Evolutionary conservation across 495 filamentous ascomycete genomes (phyloP).

Genomic region (Neurospora intermedia): DNA sequence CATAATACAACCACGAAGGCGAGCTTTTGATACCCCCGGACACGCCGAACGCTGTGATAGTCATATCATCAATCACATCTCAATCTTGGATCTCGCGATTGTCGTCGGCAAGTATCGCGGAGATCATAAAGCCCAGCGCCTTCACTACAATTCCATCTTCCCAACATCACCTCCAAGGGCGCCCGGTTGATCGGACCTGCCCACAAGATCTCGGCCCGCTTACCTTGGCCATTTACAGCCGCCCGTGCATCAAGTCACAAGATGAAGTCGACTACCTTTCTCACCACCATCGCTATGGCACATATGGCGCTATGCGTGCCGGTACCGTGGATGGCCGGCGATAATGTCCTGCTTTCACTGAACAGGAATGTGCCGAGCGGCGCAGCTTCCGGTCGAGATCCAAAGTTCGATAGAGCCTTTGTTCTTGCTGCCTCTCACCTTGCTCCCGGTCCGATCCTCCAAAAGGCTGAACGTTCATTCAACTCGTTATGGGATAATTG

Average conservation of each 20-base stretch:
- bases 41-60: background rate
- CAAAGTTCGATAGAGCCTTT: background rate
- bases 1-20: background rate
- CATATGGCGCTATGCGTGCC: slow-evolving; percentile 12
- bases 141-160: background rate
- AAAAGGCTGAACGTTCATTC: background rate
- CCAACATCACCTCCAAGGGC: background rate
- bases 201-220: background rate
- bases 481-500: background rate
- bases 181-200: background rate
- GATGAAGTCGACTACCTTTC: slow-evolving; percentile 14
- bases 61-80: background rate
- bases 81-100: background rate
- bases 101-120: background rate
- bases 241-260: background rate
- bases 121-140: background rate
- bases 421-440: background rate
- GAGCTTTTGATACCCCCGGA: background rate
- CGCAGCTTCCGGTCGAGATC: background rate
- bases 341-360: background rate
- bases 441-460: background rate
- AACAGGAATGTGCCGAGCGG: background rate
- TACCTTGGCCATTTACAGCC: background rate
- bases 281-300: slow-evolving; percentile 9
- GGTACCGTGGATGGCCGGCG: background rate